phyloP scores from a whole-genome alignment of 2,329 filamentous ascomycete genomes.

The Gaeumannomyces tritici region DNA sequence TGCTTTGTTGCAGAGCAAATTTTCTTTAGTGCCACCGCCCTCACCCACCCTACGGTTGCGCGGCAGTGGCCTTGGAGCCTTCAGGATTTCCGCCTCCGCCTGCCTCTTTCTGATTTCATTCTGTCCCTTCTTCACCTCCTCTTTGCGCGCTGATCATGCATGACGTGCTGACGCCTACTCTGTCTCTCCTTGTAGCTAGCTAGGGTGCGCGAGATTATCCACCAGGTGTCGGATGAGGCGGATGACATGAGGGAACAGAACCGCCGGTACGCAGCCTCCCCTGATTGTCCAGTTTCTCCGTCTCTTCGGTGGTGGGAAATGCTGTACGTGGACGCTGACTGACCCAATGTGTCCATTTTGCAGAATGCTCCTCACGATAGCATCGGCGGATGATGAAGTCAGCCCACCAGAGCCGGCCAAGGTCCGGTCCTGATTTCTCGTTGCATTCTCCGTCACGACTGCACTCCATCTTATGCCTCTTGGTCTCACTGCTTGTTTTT shows the following conservation, averaged over 20 bases:
- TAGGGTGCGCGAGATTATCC: constrained; percentile 18
- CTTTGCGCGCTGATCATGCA: neutral
- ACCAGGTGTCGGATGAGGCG: constrained; percentile 18
- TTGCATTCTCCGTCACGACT: neutral
- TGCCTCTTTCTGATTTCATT: neutral
- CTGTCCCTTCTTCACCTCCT: neutral
- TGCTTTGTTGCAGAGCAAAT: constrained; percentile 26
- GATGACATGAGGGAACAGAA: constrained; percentile 19
- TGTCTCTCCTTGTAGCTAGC: constrained; percentile 14
- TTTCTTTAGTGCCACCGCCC: neutral
- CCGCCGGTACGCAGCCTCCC: constrained; percentile 7
- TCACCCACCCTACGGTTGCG: constrained; percentile 4
- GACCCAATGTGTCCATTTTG: neutral
- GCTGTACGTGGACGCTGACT: neutral
- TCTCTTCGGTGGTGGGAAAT: neutral
- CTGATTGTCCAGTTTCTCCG: neutral
- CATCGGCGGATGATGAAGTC: neutral
- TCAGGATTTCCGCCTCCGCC: neutral
- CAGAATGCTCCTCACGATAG: neutral
- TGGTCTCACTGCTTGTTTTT: neutral
- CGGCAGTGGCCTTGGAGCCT: constrained; percentile 1
- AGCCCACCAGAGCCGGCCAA: neutral
- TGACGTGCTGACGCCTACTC: constrained; percentile 8
- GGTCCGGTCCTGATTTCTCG: neutral
- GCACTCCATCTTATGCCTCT: neutral